Conservation (phyloP, 2,329 filamentous ascomycete genomes). For the Madurella mycetomatis region DNA sequence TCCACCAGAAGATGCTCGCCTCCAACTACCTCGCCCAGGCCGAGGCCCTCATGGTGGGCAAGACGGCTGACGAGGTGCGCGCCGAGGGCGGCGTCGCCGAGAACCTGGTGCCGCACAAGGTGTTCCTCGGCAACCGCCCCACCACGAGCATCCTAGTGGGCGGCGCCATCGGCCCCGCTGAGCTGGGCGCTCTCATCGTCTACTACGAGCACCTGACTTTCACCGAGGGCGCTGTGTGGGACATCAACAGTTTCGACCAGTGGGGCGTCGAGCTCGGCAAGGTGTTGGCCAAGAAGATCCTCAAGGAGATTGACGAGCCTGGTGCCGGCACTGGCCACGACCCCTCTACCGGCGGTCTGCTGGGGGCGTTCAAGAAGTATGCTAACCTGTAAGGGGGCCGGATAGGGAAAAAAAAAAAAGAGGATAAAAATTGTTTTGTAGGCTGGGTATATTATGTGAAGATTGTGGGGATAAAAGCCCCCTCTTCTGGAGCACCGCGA, state of each 20-base stretch:
- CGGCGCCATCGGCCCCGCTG: constrained; percentile 87
- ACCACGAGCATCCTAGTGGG: constrained; percentile 90
- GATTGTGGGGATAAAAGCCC: neutral
- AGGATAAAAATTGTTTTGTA: neutral
- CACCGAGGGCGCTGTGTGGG: constrained; percentile 96
- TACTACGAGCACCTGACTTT: constrained; percentile 99
- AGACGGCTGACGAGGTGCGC: constrained; percentile 74
- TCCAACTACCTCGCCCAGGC: constrained; percentile 90
- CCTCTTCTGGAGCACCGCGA: too few species aligned
- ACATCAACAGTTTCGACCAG: constrained; percentile 99
- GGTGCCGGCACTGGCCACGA: constrained; percentile 73
- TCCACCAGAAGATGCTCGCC: constrained; percentile 94
- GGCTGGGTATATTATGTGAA: neutral
- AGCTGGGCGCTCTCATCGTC: constrained; percentile 90
- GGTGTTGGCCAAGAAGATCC: constrained; percentile 88
- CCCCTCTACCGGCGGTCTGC: constrained; percentile 79
- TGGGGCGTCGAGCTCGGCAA: constrained; percentile 99
- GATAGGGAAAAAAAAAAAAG: neutral
- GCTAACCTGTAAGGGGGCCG: constrained; percentile 39
- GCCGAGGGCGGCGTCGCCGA: constrained; percentile 65
- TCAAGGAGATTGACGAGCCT: constrained; percentile 75
- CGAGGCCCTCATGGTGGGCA: constrained; percentile 87
- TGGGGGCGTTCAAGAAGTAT: constrained; percentile 86
- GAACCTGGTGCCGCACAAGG: constrained; percentile 91
- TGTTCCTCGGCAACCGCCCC: constrained; percentile 94